Conservation (phyloP, 495 filamentous ascomycete species). For the Cudoniella acicularis region DNA sequence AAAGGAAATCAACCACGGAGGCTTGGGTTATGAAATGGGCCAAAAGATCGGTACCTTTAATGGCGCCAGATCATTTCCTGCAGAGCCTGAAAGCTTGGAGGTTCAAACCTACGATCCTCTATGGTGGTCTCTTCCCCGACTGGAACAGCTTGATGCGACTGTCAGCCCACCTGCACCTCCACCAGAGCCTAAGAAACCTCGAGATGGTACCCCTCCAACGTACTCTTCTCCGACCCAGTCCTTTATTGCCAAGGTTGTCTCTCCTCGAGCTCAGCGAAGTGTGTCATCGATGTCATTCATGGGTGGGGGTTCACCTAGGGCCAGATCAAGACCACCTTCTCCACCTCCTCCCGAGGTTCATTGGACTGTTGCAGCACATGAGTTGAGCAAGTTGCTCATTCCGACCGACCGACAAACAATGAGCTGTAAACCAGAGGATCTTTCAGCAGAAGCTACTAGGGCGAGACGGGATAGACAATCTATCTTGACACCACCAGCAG, state of each 20-base stretch:
- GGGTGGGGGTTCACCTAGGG: conserved; percentile 27
- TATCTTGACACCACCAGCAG: conserved; percentile 29
- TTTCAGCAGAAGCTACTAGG: conserved; percentile 62
- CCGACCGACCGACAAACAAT: conserved; percentile 65
- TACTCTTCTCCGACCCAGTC: conserved; percentile 74
- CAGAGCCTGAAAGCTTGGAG: conserved; percentile 1
- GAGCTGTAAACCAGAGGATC: conserved; percentile 72
- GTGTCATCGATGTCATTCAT: conserved; percentile 33
- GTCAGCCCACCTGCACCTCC: conserved; percentile 43
- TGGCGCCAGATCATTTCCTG: neutral
- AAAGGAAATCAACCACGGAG: conserved; percentile 38
- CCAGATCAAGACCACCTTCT: conserved; percentile 25
- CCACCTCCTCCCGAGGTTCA: conserved; percentile 72
- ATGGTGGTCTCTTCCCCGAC: conserved; percentile 71
- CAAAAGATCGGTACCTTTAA: conserved; percentile 37
- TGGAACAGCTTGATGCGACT: conserved; percentile 63
- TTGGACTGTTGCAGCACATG: conserved; percentile 78
- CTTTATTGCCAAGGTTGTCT: conserved; percentile 67
- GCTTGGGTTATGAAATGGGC: conserved; percentile 46
- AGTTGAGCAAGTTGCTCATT: conserved; percentile 78
- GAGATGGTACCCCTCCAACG: conserved; percentile 52
- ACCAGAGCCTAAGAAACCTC: conserved; percentile 45
- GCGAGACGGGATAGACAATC: conserved; percentile 60
- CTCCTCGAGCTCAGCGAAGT: conserved; percentile 51
- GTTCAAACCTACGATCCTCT: conserved; percentile 50